Evolutionary conservation across 805 yeast genomes (phyloP), one percentile per base, ranked within the genome.

Genomic region (Pichia rugopelliculosa): DNA sequence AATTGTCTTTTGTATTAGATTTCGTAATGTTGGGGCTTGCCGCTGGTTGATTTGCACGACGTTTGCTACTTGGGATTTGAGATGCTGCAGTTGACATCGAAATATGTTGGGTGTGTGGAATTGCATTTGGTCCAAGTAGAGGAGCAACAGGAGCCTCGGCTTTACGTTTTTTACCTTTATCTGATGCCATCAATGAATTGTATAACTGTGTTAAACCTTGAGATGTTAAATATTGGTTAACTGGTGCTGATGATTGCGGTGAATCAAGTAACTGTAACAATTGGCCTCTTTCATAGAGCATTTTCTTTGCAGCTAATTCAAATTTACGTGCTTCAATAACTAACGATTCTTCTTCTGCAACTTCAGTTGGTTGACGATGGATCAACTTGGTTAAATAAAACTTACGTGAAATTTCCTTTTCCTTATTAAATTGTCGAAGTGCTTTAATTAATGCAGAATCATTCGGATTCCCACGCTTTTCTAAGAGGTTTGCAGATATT

Each of bases 311-410:
- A 2, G 95, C 87, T 48, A 88, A 77, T 60, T 93, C 98, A 53
- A 93, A 87, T 54, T 91, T 82, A 42, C 95, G 77, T 3, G 97
- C 95, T 62, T 93, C 99, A 26, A 91, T 82, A 11, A 93, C 87
- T 43, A 93, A 71, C 0, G 96, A 88, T 63, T 93, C 98, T 61
- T 93, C 99, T 68, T 93, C 99, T 0, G 98, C 98, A 40, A 93
- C 87, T 62, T 93, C 99, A 0, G 97, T 95, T 1, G 99, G 97
- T 3, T 91, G 80, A 55, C 99, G 72, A 34, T 80, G 80, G 39
- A 91, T 71, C 36, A 93, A 69, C 51, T 87, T 78, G 56, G 82
- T 82, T 41, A 93, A 67, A 60, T 91, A 91, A 44, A 77, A 77
- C 57, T 93, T 93, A 52, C 99, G 76, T 56, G 82, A 87, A 20